Conservation (phyloP, 2,329 filamentous ascomycete species). For the Pyrenophora teres region DNA sequence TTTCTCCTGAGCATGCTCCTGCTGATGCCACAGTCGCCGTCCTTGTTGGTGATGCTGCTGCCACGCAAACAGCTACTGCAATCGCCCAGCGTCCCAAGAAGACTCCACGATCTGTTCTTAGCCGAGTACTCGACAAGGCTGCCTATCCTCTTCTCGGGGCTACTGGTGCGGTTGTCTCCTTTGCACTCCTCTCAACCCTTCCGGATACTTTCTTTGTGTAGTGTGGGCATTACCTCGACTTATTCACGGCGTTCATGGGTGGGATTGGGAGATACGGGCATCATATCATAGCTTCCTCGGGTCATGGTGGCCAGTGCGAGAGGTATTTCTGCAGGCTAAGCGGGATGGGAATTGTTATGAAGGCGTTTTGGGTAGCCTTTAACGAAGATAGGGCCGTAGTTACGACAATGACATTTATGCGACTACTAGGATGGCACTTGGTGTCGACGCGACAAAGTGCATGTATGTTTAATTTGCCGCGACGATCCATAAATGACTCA, state of each 20-base stretch:
- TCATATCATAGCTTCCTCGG: constrained; percentile 1
- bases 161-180: constrained; percentile 24
- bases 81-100: constrained; percentile 27
- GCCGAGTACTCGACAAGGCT: constrained; percentile 19
- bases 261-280: neutral
- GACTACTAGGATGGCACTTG: too few relatives aligned
- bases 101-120: constrained; percentile 23
- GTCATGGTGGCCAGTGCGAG: neutral
- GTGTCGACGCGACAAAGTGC: too few relatives aligned
- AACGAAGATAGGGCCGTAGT: too few relatives aligned
- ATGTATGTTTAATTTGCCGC: too few relatives aligned
- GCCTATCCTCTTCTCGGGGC: constrained; percentile 20
- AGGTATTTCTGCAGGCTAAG: neutral
- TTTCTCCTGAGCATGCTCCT: neutral
- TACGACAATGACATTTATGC: too few relatives aligned
- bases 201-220: constrained; percentile 30
- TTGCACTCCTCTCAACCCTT: constrained; percentile 27
- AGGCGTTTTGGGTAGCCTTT: too few relatives aligned
- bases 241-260: constrained; percentile 4
- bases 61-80: constrained; percentile 12
- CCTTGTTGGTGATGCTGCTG: neutral
- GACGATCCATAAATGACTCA: too few relatives aligned
- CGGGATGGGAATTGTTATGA: too few relatives aligned
- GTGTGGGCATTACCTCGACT: neutral
- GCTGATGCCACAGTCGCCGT: neutral